Percentiles rank a stretch among this genome's conserved stretches.
phyloP scores from a whole-genome alignment of 1,284 basidiomycete species.

The Cerioporus squamosus region DNA sequence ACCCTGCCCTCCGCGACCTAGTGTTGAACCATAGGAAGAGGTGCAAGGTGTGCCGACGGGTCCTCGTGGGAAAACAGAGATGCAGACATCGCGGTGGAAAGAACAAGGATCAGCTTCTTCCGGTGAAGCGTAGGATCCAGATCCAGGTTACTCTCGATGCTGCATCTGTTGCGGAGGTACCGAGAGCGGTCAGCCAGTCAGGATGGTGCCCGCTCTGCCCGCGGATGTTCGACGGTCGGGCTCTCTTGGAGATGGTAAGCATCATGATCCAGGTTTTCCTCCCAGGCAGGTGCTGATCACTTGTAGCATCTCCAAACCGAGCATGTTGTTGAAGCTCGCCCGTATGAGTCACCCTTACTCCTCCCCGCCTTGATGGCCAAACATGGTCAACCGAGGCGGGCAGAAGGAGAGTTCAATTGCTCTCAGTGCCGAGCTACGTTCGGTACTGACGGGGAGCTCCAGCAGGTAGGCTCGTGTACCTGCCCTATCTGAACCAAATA shows the following conservation, averaged over 20 bases:
- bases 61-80: background rate
- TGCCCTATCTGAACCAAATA: too few relatives aligned
- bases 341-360: too few relatives aligned
- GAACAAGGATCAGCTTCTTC: background rate
- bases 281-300: background rate
- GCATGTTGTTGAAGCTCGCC: background rate
- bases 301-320: background rate
- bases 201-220: background rate
- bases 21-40: background rate
- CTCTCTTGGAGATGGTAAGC: background rate
- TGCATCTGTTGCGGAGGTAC: background rate
- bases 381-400: too few relatives aligned
- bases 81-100: background rate
- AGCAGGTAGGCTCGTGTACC: background rate
- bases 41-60: background rate
- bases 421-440: too few relatives aligned
- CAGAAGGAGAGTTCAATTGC: too few relatives aligned
- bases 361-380: too few relatives aligned
- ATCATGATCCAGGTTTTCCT: background rate
- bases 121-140: background rate
- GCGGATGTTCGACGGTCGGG: background rate
- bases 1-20: background rate
- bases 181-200: background rate
- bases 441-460: background rate
- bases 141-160: background rate